Base-by-base conservation (phyloP, 1,284 basidiomycete species). In the Moesziomyces globuligerus region DNA sequence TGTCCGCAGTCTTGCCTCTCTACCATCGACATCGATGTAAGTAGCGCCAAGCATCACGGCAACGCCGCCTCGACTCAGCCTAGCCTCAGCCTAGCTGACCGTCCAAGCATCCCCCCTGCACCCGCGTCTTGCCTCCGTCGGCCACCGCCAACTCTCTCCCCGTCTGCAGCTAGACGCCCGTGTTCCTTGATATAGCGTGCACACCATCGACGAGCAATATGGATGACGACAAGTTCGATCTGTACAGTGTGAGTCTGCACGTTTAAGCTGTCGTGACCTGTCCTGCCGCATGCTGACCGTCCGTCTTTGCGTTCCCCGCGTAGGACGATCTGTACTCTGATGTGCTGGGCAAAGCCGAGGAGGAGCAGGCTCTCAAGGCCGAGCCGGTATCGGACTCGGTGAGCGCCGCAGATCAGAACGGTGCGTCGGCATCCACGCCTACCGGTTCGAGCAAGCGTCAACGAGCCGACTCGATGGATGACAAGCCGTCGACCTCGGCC, bases 291-390 rank as follows among this genome's bases (percentile, higher is more conserved):
- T 34, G 44, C 18, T 32, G 40, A 32, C 13, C 29, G 18, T 21
- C 17, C 38, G 20, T 26, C 18, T 44, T 23, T 11, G 4, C 29
- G 1, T 21, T 43, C 29, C 10, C 13, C 17, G 29, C 6, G 8
- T 39, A 75, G 73, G 73, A 75, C 32, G 73, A 73, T 37, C 61
- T 75, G 50, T 75, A 73, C 56, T 56, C 70, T 29, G 73, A 75
- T 24, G 66, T 68, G n/a, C 54, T 60, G 10, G 56, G 38, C 38
- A 61, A 55, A 15, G 21, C 49, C 23, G 48, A 69, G 37, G 57
- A 62, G 18, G 67, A 62, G 20, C 61, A 54, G 34, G 7, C 54
- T 4, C 20, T 54, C 36, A 68, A 68, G 28, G 7, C 21, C 6
- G 65, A 68, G 29, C 36, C 60, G 20, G 26, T 29, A 36, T 48